A percentile compares a stretch with the other conserved stretches of the same genome.
These are phyloP conservation scores for Chlorella sorokiniana DNA, from an alignment of 139 green algal genomes.

Conservation along the genomic window DNA sequence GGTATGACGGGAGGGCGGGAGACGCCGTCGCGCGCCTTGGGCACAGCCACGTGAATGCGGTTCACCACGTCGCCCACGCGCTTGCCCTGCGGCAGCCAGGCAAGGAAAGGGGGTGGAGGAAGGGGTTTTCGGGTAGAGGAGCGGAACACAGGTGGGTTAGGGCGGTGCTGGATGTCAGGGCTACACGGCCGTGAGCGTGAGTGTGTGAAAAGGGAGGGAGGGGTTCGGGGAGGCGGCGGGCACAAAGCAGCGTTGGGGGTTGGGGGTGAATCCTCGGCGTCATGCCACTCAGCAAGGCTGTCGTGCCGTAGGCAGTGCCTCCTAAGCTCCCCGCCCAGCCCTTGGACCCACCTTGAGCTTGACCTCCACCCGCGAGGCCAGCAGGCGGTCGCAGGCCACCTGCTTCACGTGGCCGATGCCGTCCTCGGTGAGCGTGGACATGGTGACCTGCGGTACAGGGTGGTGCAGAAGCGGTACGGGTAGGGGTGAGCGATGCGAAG, in stretches of 20 bases:
- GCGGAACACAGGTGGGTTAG: no score
- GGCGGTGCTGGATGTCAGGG: no score
- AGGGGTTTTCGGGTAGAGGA: no score
- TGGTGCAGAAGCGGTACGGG: neutral
- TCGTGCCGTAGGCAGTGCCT: no score
- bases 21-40: slow-evolving; percentile 62
- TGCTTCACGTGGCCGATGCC: slow-evolving; percentile 89
- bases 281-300: no score
- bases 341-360: slow-evolving; percentile 75
- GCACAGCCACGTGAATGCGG: slow-evolving; percentile 93
- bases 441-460: slow-evolving; percentile 65
- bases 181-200: no score
- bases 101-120: neutral
- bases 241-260: no score
- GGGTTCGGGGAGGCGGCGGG: no score
- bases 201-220: no score
- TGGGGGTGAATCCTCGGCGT: neutral
- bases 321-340: neutral
- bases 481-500: neutral
- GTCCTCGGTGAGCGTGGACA: slow-evolving; percentile 93
- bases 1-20: slow-evolving; percentile 90
- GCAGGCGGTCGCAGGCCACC: slow-evolving; percentile 91
- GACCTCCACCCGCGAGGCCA: slow-evolving; percentile 88
- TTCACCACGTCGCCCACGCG: slow-evolving; percentile 87
- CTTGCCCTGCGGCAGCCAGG: slow-evolving; percentile 60